phyloP scores from a whole-genome alignment of 1,139 yeast genomes.

The Blastobotrys persicus region DNA sequence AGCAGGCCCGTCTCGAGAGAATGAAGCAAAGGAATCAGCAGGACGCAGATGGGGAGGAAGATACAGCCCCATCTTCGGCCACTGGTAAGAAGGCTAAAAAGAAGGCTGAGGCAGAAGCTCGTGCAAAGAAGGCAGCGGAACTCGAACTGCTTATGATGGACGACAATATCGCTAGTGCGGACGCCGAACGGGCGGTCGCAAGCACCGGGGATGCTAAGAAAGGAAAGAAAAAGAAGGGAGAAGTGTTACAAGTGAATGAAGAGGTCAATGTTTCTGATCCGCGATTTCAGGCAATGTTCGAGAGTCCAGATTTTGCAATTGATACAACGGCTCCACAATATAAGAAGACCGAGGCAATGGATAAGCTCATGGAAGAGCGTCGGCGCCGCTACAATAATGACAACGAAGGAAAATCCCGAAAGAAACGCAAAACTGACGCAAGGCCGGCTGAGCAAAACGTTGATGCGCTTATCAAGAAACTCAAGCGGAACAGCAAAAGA shows the following conservation, averaged over 20 bases:
- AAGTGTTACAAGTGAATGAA: constrained; percentile 48
- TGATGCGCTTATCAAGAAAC: constrained; percentile 28
- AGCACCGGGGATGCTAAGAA: constrained; percentile 40
- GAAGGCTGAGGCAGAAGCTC: constrained; percentile 35
- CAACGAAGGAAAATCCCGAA: constrained; percentile 8
- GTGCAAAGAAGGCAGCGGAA: constrained; percentile 54
- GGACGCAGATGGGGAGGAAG: constrained; percentile 42
- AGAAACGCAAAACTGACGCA: constrained; percentile 17
- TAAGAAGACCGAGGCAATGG: constrained; percentile 86
- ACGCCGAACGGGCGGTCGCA: constrained; percentile 3
- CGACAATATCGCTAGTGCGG: constrained; percentile 41
- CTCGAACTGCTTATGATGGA: constrained; percentile 73
- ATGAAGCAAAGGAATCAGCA: constrained; percentile 55
- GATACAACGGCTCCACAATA: constrained; percentile 80
- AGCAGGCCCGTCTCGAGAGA: constrained; percentile 74
- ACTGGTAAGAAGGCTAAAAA: constrained; percentile 27
- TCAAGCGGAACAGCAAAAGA: constrained; percentile 23
- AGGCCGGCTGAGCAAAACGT: constrained; percentile 16
- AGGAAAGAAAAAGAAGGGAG: constrained; percentile 59
- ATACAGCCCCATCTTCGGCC: constrained; percentile 26
- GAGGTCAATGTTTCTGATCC: constrained; percentile 75
- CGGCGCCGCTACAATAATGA: constrained; percentile 46
- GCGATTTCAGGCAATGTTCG: constrained; percentile 85
- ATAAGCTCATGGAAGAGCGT: constrained; percentile 71
- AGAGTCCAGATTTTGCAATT: constrained; percentile 86